A percentile compares a stretch with the other conserved stretches of the same genome.
Conservation (phyloP, 306 rosid genomes). For the Acmispon strigosus region DNA sequence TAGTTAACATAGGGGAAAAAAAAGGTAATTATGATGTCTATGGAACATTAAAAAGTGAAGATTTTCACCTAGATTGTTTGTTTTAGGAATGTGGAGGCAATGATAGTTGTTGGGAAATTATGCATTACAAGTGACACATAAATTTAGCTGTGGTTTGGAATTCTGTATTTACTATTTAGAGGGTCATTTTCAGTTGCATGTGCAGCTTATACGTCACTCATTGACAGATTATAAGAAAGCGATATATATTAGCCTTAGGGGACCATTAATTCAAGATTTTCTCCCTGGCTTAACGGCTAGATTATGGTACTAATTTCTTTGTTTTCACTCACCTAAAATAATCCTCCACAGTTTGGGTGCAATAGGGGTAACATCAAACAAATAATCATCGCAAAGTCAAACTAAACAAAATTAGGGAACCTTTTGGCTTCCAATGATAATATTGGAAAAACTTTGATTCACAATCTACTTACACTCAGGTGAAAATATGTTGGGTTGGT, state of each 20-base stretch:
- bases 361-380: background rate
- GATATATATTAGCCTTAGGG: slow-evolving; percentile 14
- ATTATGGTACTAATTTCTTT: background rate
- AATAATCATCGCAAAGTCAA: slow-evolving; percentile 5
- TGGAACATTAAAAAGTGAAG: background rate
- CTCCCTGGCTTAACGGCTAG: slow-evolving; percentile 15
- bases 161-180: background rate
- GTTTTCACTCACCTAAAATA: background rate
- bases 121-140: background rate
- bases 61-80: background rate
- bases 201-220: slow-evolving; percentile 30
- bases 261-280: slow-evolving; percentile 33
- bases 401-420: background rate
- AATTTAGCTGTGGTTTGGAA: background rate
- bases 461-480: too few relatives aligned
- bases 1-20: too few relatives aligned
- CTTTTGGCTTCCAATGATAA: too few relatives aligned
- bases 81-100: background rate
- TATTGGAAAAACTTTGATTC: too few relatives aligned
- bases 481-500: too few relatives aligned
- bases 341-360: background rate
- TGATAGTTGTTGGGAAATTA: background rate
- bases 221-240: slow-evolving; percentile 17
- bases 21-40: background rate
- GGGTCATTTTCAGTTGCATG: slow-evolving; percentile 56